Evolutionary conservation across 179 eudicot species (phyloP), one percentile per base, ranked within the genome.

Genomic region (Patellifolia procumbens): DNA sequence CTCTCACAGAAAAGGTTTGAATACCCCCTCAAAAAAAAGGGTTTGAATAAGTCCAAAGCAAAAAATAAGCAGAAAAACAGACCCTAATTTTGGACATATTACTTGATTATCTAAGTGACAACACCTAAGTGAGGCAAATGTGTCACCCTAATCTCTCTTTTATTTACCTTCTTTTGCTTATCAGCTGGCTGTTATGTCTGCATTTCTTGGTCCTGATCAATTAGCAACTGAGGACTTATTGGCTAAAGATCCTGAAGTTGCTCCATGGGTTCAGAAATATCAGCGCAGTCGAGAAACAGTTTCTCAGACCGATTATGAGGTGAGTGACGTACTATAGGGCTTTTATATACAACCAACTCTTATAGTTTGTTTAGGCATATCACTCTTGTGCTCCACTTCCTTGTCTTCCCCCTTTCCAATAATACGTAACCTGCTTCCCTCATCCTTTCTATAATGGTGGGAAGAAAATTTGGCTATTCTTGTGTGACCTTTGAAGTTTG

Each of bases 221-320:
- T 42, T 32, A 22, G 94, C 88, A 76, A 92, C 89, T 1, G 98
- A 94, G 79, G 83, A 78, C 65, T 80, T 86, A 76, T 83, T 94
- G 79, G 93, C 94, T n/a, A 68, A 90, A 34, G 98, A 94, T 82
- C 83, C 88, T 42, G 92, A 91, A 62, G 97, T 94, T 72, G 81
- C 85, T 68, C 96, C 93, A 35, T 94, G 98, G 98, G 94, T 94
- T 82, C 87, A 87, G 78, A 94, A 94, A 79, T 94, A 94, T 76
- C 97, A 92, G 86, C 90, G 97, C 49, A 94, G 98, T 87, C 88
- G 98, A 73, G 98, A 94, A 79, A 94, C 98, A 49, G 91, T 94
- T 68, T 94, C 98, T 13, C 86, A 88, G 83, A 94, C 98, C 20
- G 98, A 92, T 79, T 94, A 94, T 60, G 87, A 94, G 97, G 98